These are phyloP conservation scores for Colletotrichum lupini DNA, from an alignment of 2,329 filamentous ascomycete species.

Conservation along the genomic window DNA sequence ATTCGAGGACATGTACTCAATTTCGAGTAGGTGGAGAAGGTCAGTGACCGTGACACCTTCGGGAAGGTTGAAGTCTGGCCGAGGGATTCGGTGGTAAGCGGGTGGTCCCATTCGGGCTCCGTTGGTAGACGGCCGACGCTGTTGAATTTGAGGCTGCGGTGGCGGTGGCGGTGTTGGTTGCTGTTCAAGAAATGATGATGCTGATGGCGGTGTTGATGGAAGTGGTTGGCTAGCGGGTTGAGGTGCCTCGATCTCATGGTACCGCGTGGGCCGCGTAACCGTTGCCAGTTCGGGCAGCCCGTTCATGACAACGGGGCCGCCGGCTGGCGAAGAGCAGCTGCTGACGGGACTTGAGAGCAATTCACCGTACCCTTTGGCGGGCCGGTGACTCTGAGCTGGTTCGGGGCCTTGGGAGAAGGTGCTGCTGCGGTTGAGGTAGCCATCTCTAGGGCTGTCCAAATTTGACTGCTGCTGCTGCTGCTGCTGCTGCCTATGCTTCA, in stretches of 20 bases:
- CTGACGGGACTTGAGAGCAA: background rate
- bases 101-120: background rate
- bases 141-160: background rate
- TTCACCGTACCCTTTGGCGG: background rate
- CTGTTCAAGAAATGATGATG: background rate
- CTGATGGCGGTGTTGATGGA: background rate
- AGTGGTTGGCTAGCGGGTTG: background rate
- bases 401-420: background rate
- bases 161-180: background rate
- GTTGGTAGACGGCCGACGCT: background rate
- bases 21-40: slow-evolving; percentile 28
- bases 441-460: background rate
- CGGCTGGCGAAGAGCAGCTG: background rate
- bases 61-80: slow-evolving; percentile 25
- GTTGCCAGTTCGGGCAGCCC: background rate
- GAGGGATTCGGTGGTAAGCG: slow-evolving; percentile 26
- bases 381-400: background rate
- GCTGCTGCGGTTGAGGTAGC: background rate
- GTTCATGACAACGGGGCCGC: background rate
- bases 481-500: slow-evolving; percentile 1
- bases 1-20: slow-evolving; percentile 20
- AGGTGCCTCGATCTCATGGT: background rate
- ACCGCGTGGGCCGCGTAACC: too few relatives aligned
- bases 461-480: background rate
- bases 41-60: slow-evolving; percentile 24